phyloP scores from a whole-genome alignment of 257 asterid genomes.

The Capsicum chinense region DNA sequence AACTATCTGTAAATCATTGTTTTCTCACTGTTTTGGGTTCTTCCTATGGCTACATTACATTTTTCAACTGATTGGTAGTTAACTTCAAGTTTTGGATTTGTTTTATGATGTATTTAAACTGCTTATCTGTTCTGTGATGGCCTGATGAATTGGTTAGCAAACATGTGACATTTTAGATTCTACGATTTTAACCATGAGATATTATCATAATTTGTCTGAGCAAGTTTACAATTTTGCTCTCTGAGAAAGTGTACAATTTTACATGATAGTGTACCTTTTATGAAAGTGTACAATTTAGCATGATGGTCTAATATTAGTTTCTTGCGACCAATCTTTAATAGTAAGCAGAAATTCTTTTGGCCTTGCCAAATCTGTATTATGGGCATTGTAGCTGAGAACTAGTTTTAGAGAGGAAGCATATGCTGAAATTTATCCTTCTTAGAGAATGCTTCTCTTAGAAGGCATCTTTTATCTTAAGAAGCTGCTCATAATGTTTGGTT shows the following conservation, averaged over 20 bases:
- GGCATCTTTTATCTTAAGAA: background rate
- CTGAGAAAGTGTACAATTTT: too few species aligned
- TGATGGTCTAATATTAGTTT: too few species aligned
- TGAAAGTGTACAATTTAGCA: too few species aligned
- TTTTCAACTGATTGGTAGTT: conserved; percentile 1
- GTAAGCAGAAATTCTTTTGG: background rate
- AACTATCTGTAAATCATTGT: background rate
- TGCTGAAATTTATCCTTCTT: background rate
- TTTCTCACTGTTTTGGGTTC: conserved; percentile 20
- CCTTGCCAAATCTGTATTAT: background rate
- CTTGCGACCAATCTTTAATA: too few species aligned
- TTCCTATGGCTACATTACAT: background rate
- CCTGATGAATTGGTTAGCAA: conserved; percentile 4
- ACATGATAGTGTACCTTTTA: too few species aligned
- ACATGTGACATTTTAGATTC: background rate
- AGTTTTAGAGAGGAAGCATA: background rate
- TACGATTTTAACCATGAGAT: conserved; percentile 8
- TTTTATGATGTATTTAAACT: conserved; percentile 9
- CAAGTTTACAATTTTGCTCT: too few species aligned
- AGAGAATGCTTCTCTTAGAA: background rate
- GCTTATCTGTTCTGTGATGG: background rate
- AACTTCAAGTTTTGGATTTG: conserved; percentile 15
- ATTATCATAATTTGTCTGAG: background rate
- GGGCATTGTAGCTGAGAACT: background rate
- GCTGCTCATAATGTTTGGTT: background rate